Conservation (phyloP, 176 grass and related monocot genomes). For the Poa pratensis region DNA sequence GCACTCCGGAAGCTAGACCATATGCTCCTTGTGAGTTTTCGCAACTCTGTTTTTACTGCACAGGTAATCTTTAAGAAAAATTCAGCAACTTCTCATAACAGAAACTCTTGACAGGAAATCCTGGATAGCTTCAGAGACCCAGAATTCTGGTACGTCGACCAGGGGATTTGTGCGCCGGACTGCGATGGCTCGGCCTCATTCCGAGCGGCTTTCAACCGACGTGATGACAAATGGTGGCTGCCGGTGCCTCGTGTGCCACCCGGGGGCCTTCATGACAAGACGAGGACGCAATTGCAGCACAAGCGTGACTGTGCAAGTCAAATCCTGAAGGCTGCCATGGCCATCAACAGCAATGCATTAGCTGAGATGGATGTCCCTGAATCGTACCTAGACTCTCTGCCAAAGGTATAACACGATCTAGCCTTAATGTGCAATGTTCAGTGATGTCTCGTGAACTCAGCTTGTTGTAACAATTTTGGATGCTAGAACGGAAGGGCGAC, state of each 20-base stretch:
- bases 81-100: background rate
- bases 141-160: conserved; percentile 99
- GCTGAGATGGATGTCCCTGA: conserved; percentile 77
- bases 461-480: conserved; percentile 11
- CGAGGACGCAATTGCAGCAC: conserved; percentile 60
- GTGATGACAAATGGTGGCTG: conserved; percentile 84
- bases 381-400: conserved; percentile 58
- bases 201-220: conserved; percentile 51
- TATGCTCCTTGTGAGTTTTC: conserved; percentile 87
- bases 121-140: conserved; percentile 75
- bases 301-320: conserved; percentile 71
- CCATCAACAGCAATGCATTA: conserved; percentile 74
- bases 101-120: conserved; percentile 63
- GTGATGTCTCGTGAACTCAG: background rate
- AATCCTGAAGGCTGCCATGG: conserved; percentile 74
- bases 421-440: background rate
- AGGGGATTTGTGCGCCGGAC: conserved; percentile 81
- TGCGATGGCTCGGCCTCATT: conserved; percentile 79
- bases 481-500: conserved; percentile 78
- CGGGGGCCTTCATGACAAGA: conserved; percentile 51
- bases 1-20: conserved; percentile 89
- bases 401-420: conserved; percentile 52
- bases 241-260: conserved; percentile 62
- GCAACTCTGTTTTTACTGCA: background rate
- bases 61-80: background rate